Evolutionary conservation across 306 rosid species (phyloP).

Genomic region (Trifolium dubium): DNA sequence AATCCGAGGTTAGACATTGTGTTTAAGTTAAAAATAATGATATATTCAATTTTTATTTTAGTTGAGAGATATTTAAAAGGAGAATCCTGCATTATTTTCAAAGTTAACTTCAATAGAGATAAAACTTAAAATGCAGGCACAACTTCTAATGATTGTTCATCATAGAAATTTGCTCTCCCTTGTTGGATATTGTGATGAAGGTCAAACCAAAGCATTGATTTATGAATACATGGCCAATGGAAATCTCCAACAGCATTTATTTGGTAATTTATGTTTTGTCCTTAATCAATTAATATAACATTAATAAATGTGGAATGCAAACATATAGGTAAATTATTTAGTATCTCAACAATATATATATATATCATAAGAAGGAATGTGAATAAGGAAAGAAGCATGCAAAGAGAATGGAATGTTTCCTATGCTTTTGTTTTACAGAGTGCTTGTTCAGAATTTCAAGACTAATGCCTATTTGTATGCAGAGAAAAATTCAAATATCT

Average conservation of each 20-base stretch:
- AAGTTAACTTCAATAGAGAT: not conserved
- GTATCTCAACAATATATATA: too few species aligned
- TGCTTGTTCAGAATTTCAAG: not conserved
- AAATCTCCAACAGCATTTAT: constrained; percentile 20
- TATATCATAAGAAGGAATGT: too few species aligned
- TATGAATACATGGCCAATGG: constrained; percentile 45
- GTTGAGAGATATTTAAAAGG: not conserved
- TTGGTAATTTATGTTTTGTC: constrained; percentile 9
- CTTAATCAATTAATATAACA: too few species aligned
- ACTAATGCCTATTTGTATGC: not conserved
- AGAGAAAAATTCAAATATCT: constrained; percentile 2
- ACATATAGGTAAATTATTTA: too few species aligned
- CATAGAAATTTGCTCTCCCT: constrained; percentile 43
- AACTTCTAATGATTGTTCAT: constrained; percentile 31
- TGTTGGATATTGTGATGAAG: constrained; percentile 40
- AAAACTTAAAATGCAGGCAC: constrained; percentile 19
- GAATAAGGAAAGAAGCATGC: not conserved
- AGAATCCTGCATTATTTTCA: not conserved
- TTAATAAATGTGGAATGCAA: too few species aligned
- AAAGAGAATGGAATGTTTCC: not conserved
- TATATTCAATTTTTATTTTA: not conserved
- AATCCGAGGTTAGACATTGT: constrained; percentile 41
- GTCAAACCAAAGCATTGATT: constrained; percentile 24
- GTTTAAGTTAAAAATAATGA: not conserved
- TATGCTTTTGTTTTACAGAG: not conserved